Base-by-base conservation (phyloP, 345 rosid genomes). In the Eucalyptus pumila region DNA sequence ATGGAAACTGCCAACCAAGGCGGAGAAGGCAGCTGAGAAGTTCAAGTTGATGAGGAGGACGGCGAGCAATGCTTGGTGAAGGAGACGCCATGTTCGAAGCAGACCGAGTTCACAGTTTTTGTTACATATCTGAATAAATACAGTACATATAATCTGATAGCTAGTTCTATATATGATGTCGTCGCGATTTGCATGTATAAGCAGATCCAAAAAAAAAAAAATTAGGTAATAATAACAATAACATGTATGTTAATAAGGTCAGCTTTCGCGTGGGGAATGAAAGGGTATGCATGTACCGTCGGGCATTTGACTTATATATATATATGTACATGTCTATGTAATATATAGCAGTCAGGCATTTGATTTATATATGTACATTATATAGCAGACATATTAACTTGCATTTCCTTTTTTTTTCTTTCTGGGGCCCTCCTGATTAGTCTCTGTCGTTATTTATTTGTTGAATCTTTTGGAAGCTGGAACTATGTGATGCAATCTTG, bases 11-110 rank as follows among this genome's bases (percentile, higher is more conserved):
- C 45, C 89, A 19, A 91, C 40, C 80, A 90, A 44, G 27, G 87
- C 89, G 67, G 93, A 89, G 87, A 93, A 91, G 93, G 93, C 90
- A 85, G 91, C 89, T 47, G 94, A 93, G 60, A 94, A 93, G 91
- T 9, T 92, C 91, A 94, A 67, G 92, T 88, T 89, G 86, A 89
- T 94, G 54, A 92, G 95, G 90, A 94, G 96, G 95, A 93, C 94
- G 88, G 86, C 49, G 40, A 96, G 98, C 91, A 87, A 93, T 42
- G 91, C 88, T 26, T 96, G 97, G 96, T 95, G 94, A 94, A 92
- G 80, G 87, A 54, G 32, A 30, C 83, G 42, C 42, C 80, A 34
- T 16, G 24, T 34, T 69, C 19, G 37, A 65, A 65, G 76, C 34
- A n/a, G 76, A 69, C 42, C 42, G 44, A 69, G 80, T 17, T 37